Conservation (phyloP, 2,329 filamentous ascomycete genomes). For the Sporothrix variecibatus region DNA sequence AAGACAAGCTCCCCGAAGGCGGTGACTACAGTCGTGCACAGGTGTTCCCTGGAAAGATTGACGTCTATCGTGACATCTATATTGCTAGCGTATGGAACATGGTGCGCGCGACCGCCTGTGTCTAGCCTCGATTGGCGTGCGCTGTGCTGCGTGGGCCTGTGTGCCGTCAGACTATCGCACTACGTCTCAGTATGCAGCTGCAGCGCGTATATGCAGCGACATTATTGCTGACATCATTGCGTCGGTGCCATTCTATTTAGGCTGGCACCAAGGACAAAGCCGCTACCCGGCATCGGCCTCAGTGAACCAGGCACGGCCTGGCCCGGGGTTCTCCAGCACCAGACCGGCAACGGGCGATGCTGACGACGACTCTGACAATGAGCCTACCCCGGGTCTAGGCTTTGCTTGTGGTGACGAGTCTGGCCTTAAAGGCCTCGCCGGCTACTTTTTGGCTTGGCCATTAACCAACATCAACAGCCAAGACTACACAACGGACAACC, state of each 20-base stretch:
- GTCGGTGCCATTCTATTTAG: slow-evolving; percentile 62
- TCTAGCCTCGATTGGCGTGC: slow-evolving; percentile 56
- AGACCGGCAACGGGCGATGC: not conserved
- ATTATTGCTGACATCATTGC: slow-evolving; percentile 62
- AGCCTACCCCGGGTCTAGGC: slow-evolving; percentile 35
- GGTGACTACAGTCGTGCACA: slow-evolving; percentile 56
- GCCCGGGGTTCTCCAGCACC: not conserved
- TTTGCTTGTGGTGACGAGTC: slow-evolving; percentile 55
- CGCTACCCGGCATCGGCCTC: not conserved
- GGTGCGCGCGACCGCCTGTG: slow-evolving; percentile 56
- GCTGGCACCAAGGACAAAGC: slow-evolving; percentile 50
- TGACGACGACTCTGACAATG: not conserved
- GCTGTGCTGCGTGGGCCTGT: slow-evolving; percentile 63
- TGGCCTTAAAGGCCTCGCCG: slow-evolving; percentile 55
- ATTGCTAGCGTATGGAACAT: slow-evolving; percentile 61
- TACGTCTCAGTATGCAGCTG: slow-evolving; percentile 61
- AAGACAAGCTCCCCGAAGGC: slow-evolving; percentile 53
- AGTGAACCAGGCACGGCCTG: no score
- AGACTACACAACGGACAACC: slow-evolving; percentile 61
- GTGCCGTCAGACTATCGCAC: slow-evolving; percentile 63
- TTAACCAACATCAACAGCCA: slow-evolving; percentile 55
- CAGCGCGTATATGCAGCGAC: slow-evolving; percentile 53
- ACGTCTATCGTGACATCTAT: slow-evolving; percentile 61
- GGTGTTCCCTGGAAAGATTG: slow-evolving; percentile 61
- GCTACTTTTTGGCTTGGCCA: slow-evolving; percentile 63